These are phyloP conservation scores for Spathaspora girioi DNA, from an alignment of 805 yeast species.

Conservation along the genomic window DNA sequence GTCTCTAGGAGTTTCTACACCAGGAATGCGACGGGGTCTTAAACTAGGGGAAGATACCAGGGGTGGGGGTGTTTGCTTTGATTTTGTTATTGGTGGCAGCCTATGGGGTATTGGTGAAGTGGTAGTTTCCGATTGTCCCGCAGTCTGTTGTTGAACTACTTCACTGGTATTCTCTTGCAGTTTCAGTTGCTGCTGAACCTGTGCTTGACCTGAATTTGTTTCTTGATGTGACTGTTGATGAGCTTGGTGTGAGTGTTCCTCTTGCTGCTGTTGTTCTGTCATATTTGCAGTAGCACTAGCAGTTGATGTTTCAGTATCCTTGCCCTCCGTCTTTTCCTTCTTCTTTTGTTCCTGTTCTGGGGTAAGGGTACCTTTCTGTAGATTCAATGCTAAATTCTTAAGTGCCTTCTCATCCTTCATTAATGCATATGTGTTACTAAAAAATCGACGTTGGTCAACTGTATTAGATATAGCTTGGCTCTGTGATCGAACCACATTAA, in stretches of 20 bases:
- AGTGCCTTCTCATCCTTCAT: slow-evolving; percentile 21
- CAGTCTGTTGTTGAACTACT: neutral
- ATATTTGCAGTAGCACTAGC: neutral
- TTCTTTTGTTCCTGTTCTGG: slow-evolving; percentile 2
- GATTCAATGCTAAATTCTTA: slow-evolving; percentile 26
- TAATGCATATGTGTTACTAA: neutral
- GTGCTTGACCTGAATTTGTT: neutral
- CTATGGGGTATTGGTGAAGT: neutral
- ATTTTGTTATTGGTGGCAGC: neutral
- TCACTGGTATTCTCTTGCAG: neutral
- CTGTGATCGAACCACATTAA: neutral
- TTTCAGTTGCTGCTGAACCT: neutral
- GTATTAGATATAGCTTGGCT: neutral
- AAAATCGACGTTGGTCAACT: neutral
- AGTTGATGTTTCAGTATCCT: neutral
- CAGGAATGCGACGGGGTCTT: neutral
- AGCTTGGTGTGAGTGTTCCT: neutral
- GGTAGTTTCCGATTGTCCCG: neutral
- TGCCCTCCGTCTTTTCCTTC: neutral
- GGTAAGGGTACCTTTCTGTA: slow-evolving; percentile 30
- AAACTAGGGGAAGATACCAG: neutral
- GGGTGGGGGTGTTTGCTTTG: neutral
- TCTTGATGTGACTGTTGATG: neutral
- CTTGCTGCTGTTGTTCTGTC: neutral
- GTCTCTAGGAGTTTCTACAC: neutral